Conservation (phyloP, 2,329 filamentous ascomycete genomes). For the Periconia digitata region DNA sequence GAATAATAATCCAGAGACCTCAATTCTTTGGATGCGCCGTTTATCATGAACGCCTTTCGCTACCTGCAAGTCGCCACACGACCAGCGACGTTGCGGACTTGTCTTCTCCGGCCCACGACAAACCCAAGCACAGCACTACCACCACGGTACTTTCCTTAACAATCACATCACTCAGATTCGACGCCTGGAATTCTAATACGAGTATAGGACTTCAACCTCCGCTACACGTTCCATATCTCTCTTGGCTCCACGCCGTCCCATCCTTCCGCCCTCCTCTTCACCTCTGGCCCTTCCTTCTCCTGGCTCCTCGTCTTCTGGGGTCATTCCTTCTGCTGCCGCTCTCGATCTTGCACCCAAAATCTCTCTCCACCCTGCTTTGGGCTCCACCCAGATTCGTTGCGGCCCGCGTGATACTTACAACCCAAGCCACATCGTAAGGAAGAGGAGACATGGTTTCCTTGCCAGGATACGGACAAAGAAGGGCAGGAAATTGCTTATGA, state of each 20-base stretch:
- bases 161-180: not conserved
- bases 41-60: conserved; percentile 35
- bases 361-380: conserved; percentile 40
- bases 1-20: not conserved
- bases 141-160: conserved; percentile 21
- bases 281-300: conserved; percentile 19
- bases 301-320: conserved; percentile 15
- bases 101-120: conserved; percentile 24
- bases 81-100: conserved; percentile 15
- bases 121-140: conserved; percentile 12
- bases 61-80: conserved; percentile 31
- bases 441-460: conserved; percentile 63
- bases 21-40: not conserved
- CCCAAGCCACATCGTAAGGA: conserved; percentile 61
- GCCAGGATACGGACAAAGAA: conserved; percentile 54
- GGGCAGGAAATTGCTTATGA: conserved; percentile 56
- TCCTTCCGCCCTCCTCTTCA: conserved; percentile 20
- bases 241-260: conserved; percentile 29
- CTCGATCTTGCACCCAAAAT: conserved; percentile 40
- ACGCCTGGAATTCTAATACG: conserved; percentile 1
- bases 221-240: conserved; percentile 29
- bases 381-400: conserved; percentile 46
- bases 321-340: conserved; percentile 18
- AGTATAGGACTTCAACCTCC: conserved; percentile 10
- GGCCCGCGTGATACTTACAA: conserved; percentile 59